Base-by-base conservation (phyloP, 768 basidiomycete species). In the Suillus lakei region DNA sequence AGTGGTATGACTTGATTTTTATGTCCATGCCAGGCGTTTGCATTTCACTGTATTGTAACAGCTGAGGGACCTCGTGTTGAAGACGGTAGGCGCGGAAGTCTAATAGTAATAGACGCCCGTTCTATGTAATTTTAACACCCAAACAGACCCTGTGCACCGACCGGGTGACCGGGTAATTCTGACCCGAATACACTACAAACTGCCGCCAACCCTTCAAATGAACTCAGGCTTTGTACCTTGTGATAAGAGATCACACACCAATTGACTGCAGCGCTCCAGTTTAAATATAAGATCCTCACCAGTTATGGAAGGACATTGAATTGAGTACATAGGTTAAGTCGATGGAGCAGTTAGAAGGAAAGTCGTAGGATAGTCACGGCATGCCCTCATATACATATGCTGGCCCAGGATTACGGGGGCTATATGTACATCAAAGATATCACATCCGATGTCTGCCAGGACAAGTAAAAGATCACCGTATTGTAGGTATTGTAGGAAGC, bases 401-500 rank as follows among this genome's bases (percentile, higher is more conserved):
- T 53, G 9, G 18, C 30, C 28, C 3, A 54, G 10, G 6, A 34
- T 54, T 54, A 32, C 21, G 21, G 53, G n/a, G 32, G 5, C 32
- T 12, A 54, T 21, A 54, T 26, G 15, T 50, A 7, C n/a, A 34
- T 34, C 9, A 15, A 41, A 21, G 2, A 54, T 18, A n/a, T 32
- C 10, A 54, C 21, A 34, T 54, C 32, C 6, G 32, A 34, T 54
- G 21, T 32, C 21, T 54, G 3, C 28, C 12, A 32, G 53, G 18
- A 32, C 30, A 34, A 53, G 39, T 23, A 15, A 56, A 36, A 18
- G 16, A 58, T 58, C 56, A 67, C 23, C 2, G 28, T 62, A 72
- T 68, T 18, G 65, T 68, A 15, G 67, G 44, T 8, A 73, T 60
- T 2, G 72, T 70, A n/a, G 71, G 71, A 8, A 74, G 60, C n/a